These are phyloP conservation scores for Talaromyces funiculosus DNA, from an alignment of 2,329 filamentous ascomycete species.

Conservation along the genomic window DNA sequence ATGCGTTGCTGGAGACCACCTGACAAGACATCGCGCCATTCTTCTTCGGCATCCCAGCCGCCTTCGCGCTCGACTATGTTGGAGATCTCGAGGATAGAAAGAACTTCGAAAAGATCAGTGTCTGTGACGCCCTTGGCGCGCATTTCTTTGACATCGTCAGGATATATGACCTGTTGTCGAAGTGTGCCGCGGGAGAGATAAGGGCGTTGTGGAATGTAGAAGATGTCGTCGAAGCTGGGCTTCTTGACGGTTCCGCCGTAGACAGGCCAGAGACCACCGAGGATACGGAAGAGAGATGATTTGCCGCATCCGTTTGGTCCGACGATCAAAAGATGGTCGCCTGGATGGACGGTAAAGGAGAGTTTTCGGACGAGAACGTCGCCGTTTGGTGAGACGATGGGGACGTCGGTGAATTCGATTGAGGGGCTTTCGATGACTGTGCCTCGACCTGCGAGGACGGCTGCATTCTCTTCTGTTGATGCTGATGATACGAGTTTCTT, in stretches of 20 bases:
- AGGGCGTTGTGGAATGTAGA: slow-evolving; percentile 94
- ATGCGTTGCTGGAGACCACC: slow-evolving; percentile 92
- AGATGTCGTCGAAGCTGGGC: slow-evolving; percentile 86
- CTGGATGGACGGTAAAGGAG: slow-evolving; percentile 78
- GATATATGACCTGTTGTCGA: slow-evolving; percentile 96
- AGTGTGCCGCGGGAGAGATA: slow-evolving; percentile 87
- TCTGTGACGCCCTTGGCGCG: slow-evolving; percentile 78
- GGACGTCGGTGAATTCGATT: slow-evolving; percentile 81
- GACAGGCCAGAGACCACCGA: slow-evolving; percentile 94
- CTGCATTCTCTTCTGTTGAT: slow-evolving; percentile 72
- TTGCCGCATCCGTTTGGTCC: slow-evolving; percentile 97
- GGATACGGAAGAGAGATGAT: slow-evolving; percentile 89
- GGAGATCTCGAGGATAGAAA: slow-evolving; percentile 75
- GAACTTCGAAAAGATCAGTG: slow-evolving; percentile 68
- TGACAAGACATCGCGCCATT: slow-evolving; percentile 92
- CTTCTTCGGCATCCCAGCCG: slow-evolving; percentile 89
- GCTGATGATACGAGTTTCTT: slow-evolving; percentile 94
- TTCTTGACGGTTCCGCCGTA: slow-evolving; percentile 93
- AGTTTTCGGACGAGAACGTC: slow-evolving; percentile 82
- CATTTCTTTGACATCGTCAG: slow-evolving; percentile 82
- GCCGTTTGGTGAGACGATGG: slow-evolving; percentile 94
- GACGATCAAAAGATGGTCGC: slow-evolving; percentile 88
- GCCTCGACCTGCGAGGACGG: slow-evolving; percentile 75
- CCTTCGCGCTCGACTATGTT: slow-evolving; percentile 71
- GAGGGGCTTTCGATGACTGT: slow-evolving; percentile 73